Base-by-base conservation (phyloP, 2,329 filamentous ascomycete genomes). In the Mycocentrospora acerina region DNA sequence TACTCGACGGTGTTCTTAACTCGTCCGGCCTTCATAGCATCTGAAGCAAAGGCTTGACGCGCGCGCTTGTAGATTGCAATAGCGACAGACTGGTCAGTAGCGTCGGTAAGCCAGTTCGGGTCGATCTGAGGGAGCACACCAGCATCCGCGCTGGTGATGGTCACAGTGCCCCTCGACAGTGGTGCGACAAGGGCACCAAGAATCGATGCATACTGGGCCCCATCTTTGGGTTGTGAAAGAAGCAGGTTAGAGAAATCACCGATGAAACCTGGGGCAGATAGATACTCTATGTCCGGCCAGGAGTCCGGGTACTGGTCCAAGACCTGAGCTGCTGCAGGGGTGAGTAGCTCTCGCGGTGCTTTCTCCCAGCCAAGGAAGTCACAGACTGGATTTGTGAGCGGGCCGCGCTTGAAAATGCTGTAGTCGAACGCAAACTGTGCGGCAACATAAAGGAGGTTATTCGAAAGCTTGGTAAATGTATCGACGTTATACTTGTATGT, bases 51-150 rank as follows among this genome's bases (percentile, higher is more conserved):
- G 2, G 58, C 37, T 18, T 61, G 30, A 6, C 67, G 58, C 3
- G 37, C 35, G 6, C 72, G 43, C 33, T 59, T 62, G 48, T 57
- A 62, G 3, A 51, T 49, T 1, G 58, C 55, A 1, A 71, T 30
- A 0, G 59, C 62, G 1, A 71, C 26, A 10, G 60, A 53, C 16
- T 56, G 37, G 34, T 71, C 68, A 0, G 49, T 44, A 0, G 49
- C 46, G 17, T 63, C 36, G 3, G 59, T 62, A 3, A 71, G 51
- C 65, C 64, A 70, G 22, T 56, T 55, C 0, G 66, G 63, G 28
- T 69, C 51, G 28, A 71, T 55, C 10, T 58, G 25, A 0, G 70
- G 69, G 1, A 46, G 37, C 14, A 54, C 55, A 0, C 34, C 14
- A 1, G 55, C 60, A 10, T 14, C 16, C 14, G 6, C 18, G 4